Conservation (phyloP, 495 filamentous ascomycete species). For the Neurospora sp. region DNA sequence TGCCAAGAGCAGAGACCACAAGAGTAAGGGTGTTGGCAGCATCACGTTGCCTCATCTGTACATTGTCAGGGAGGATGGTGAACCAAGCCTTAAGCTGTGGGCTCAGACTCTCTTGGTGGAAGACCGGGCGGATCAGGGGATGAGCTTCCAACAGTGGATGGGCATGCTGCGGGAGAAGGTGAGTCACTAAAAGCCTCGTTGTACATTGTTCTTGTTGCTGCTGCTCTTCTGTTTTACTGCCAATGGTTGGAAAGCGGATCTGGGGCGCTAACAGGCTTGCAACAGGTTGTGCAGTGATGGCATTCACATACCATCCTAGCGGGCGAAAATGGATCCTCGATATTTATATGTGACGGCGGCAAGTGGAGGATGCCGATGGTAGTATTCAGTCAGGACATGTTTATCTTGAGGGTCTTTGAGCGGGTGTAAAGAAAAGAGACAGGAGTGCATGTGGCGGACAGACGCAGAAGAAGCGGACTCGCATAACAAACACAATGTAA, state of each 20-base stretch:
- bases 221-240: neutral
- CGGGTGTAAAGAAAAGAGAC: neutral
- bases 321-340: neutral
- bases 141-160: constrained; percentile 90
- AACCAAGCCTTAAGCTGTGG: constrained; percentile 91
- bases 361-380: neutral
- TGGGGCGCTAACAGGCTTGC: neutral
- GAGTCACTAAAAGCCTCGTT: constrained; percentile 28
- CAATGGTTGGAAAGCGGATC: neutral
- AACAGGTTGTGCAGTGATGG: neutral
- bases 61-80: constrained; percentile 87
- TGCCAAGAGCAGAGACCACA: constrained; percentile 83
- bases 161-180: constrained; percentile 92
- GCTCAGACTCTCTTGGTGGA: constrained; percentile 93
- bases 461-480: neutral
- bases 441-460: neutral
- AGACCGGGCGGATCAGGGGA: constrained; percentile 86
- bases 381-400: neutral
- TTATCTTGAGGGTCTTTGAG: neutral
- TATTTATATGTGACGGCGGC: neutral
- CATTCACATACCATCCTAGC: neutral
- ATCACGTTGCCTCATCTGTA: constrained; percentile 89
- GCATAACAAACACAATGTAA: neutral
- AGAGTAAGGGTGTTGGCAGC: constrained; percentile 74
- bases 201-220: neutral